Conservation (phyloP, 768 basidiomycete genomes). For the Erythrobasidium yunnanense region DNA sequence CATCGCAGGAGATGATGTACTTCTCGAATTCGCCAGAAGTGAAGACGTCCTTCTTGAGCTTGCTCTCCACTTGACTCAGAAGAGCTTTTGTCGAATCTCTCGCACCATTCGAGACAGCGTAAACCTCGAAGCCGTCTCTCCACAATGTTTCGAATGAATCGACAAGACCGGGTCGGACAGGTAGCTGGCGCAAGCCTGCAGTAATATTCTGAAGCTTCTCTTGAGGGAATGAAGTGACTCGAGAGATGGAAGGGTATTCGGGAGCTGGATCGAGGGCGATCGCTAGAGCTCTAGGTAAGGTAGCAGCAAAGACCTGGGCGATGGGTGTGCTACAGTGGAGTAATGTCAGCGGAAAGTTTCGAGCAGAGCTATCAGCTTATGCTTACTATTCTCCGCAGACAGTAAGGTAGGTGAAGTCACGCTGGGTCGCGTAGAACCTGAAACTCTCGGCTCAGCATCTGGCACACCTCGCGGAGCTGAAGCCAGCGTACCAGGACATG, state of each 20-base stretch:
- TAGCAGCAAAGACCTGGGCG: constrained; percentile 21
- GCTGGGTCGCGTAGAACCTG: constrained; percentile 22
- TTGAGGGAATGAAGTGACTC: background rate
- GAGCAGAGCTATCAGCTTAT: background rate
- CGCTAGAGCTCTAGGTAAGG: constrained; percentile 21
- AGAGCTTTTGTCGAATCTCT: constrained; percentile 22
- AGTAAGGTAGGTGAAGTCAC: constrained; percentile 16
- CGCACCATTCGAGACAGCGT: constrained; percentile 27
- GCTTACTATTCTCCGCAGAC: background rate
- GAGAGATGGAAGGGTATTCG: constrained; percentile 21
- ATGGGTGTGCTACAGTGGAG: background rate
- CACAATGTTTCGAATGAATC: constrained; percentile 19
- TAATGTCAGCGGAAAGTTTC: background rate
- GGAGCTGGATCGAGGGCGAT: constrained; percentile 25
- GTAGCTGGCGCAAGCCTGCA: constrained; percentile 3
- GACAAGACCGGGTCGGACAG: constrained; percentile 22
- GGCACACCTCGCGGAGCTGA: background rate
- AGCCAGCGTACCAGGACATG: constrained; percentile 6
- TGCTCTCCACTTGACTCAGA: background rate
- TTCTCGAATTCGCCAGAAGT: constrained; percentile 22
- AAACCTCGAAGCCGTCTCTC: constrained; percentile 21
- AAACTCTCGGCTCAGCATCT: background rate
- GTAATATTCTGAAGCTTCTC: constrained; percentile 3
- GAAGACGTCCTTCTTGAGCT: constrained; percentile 1
- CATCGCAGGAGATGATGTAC: constrained; percentile 27